Percentiles rank a stretch among this genome's conserved stretches.
phyloP scores from a whole-genome alignment of 2,329 filamentous ascomycete species.

The Fusarium equiseti region DNA sequence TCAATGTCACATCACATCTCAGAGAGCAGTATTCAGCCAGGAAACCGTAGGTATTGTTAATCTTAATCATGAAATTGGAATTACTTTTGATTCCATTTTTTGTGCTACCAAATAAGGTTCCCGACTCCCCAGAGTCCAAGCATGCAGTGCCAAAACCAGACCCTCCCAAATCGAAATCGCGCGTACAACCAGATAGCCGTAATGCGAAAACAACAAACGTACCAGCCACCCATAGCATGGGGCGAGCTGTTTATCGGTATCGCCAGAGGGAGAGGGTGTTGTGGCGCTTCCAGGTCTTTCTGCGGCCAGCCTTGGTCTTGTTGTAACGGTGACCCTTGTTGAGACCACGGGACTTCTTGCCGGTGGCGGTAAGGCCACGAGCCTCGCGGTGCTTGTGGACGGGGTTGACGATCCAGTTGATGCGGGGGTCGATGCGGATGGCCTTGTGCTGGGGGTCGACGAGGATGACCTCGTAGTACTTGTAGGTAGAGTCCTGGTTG shows the following conservation, averaged over 20 bases:
- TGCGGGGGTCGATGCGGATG: slow-evolving; percentile 97
- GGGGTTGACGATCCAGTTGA: slow-evolving; percentile 99
- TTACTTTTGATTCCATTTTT: slow-evolving; percentile 51
- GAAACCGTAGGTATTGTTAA: slow-evolving; percentile 44
- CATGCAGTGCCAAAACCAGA: slow-evolving; percentile 50
- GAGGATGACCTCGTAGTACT: slow-evolving; percentile 99
- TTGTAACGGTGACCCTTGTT: slow-evolving; percentile 99
- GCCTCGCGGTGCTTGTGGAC: slow-evolving; percentile 99
- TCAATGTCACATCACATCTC: neutral
- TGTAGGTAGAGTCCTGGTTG: slow-evolving; percentile 99
- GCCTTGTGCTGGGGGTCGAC: slow-evolving; percentile 99
- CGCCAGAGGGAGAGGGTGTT: slow-evolving; percentile 99
- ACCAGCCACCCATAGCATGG: slow-evolving; percentile 11
- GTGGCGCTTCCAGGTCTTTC: slow-evolving; percentile 99
- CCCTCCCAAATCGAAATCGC: slow-evolving; percentile 45
- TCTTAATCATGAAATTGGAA: slow-evolving; percentile 46
- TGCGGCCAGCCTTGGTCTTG: slow-evolving; percentile 96
- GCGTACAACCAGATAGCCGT: slow-evolving; percentile 32
- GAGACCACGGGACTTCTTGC: slow-evolving; percentile 99
- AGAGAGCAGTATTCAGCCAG: slow-evolving; percentile 21
- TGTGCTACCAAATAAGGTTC: slow-evolving; percentile 50
- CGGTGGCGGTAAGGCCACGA: slow-evolving; percentile 96
- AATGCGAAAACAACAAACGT: slow-evolving; percentile 22
- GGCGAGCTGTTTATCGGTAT: slow-evolving; percentile 78
- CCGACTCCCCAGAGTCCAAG: slow-evolving; percentile 51